A percentile compares a stretch with the other conserved stretches of the same genome.
Conservation (phyloP, 208 protist species). For the Wallacemonas rigidus region DNA sequence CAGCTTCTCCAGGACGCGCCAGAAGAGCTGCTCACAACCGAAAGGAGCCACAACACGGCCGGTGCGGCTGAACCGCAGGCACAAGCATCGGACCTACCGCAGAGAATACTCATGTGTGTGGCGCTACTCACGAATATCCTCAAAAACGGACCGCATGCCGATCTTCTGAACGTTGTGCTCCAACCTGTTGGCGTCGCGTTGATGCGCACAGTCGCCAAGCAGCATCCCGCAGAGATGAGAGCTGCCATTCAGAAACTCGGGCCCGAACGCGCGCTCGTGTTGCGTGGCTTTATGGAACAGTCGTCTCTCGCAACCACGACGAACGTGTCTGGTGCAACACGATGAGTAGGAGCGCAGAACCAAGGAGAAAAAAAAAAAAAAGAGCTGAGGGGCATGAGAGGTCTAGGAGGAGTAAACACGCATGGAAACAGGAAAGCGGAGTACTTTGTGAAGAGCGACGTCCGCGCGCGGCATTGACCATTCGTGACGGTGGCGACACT, state of each 20-base stretch:
- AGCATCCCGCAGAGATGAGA: slow-evolving; percentile 37
- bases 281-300: slow-evolving; percentile 71
- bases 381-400: background rate
- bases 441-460: no score
- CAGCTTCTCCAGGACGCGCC: slow-evolving; percentile 3
- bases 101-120: slow-evolving; percentile 16
- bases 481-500: no score
- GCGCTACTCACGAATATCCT: slow-evolving; percentile 19
- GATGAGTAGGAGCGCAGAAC: background rate
- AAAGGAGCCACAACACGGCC: background rate
- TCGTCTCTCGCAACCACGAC: slow-evolving; percentile 15
- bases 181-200: slow-evolving; percentile 38
- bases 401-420: background rate
- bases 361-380: slow-evolving; percentile 13
- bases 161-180: slow-evolving; percentile 25
- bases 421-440: background rate
- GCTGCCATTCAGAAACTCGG: slow-evolving; percentile 54
- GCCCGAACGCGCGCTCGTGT: slow-evolving; percentile 29
- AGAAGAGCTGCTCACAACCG: background rate
- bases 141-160: slow-evolving; percentile 12
- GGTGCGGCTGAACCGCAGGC: background rate
- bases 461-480: no score
- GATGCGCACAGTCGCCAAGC: slow-evolving; percentile 33
- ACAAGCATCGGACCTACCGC: background rate
- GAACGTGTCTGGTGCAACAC: background rate